phyloP scores from a whole-genome alignment of 148 eudicot genomes.

The Camellia lanceoleosa region DNA sequence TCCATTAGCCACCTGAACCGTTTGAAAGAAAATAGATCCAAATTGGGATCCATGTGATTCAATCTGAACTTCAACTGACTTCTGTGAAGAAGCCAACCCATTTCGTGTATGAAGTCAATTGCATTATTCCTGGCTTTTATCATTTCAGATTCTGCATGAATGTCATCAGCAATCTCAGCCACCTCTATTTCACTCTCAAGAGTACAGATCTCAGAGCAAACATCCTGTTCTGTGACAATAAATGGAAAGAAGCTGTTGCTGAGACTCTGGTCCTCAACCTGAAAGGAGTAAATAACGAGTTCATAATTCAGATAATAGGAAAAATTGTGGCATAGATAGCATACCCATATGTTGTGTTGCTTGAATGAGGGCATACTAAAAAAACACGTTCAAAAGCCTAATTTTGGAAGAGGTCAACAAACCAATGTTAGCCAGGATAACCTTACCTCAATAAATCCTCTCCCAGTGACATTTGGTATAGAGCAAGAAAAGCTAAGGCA shows the following conservation, averaged over 20 bases:
- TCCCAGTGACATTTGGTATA: constrained; percentile 61
- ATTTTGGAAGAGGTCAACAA: too few species aligned
- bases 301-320: background rate
- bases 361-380: background rate
- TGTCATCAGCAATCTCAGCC: constrained; percentile 31
- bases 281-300: constrained; percentile 11
- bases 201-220: constrained; percentile 79
- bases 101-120: constrained; percentile 73
- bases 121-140: constrained; percentile 42
- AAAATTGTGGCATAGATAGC: background rate
- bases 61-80: constrained; percentile 33
- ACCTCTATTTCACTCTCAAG: constrained; percentile 57
- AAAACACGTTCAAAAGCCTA: background rate
- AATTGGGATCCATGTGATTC: constrained; percentile 23
- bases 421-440: background rate
- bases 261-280: constrained; percentile 82
- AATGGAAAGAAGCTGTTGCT: constrained; percentile 81
- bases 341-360: background rate
- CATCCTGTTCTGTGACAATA: constrained; percentile 78
- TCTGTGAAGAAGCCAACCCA: constrained; percentile 94
- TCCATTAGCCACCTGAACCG: constrained; percentile 69
- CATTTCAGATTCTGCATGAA: constrained; percentile 21
- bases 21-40: constrained; percentile 56
- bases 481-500: constrained; percentile 58
- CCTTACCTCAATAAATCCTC: constrained; percentile 91